Evolutionary conservation across 2,329 filamentous ascomycete genomes (phyloP), one percentile per base, ranked within the genome.

Genomic region (Thelonectria rubi): DNA sequence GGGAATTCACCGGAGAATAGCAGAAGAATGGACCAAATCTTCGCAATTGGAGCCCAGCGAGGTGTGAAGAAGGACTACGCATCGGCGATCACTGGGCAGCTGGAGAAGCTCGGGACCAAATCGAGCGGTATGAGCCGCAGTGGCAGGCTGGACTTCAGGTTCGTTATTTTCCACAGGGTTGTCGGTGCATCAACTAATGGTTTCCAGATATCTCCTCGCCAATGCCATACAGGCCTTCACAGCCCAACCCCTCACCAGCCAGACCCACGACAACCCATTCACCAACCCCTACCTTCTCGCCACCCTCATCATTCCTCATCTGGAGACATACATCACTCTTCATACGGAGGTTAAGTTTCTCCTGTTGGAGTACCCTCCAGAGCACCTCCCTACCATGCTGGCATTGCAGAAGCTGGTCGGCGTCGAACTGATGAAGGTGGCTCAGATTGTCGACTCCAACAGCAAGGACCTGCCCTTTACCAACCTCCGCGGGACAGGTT

Each of bases 201-300:
- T 45, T 1, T 4, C 14, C 42, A 88, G 86, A 64, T 88, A 86
- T 66, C 78, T 90, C 51, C 82, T 88, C 55, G 82, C 82, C 65
- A 87, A 82, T 64, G 84, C 84, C 5, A 86, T 89, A 82, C 86
- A 88, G 71, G 78, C 81, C 1, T 85, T 84, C 64, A 84, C 82
- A 5, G 77, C 82, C 1, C 84, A 85, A 59, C 80, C 80, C 1
- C 73, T 84, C 8, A 71, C 80, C 3, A 80, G 81, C 56, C 83
- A 86, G 61, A 79, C 79, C 3, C 78, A 81, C 32, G 81, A 83
- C 58, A 86, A 85, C 65, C 85, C 84, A 0, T 84, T 87, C 61
- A 78, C 79, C 15, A 83, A 86, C 66, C 80, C 84, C 1, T 77
- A 81, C 20, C 76, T 85, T 15, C 79, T 89, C 2, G 86, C 87